Percentiles rank a stretch among this genome's conserved stretches.
These are phyloP conservation scores for Backusella tarrabulga DNA, from an alignment of 192 early-diverging fungal genomes.

Conservation along the genomic window DNA sequence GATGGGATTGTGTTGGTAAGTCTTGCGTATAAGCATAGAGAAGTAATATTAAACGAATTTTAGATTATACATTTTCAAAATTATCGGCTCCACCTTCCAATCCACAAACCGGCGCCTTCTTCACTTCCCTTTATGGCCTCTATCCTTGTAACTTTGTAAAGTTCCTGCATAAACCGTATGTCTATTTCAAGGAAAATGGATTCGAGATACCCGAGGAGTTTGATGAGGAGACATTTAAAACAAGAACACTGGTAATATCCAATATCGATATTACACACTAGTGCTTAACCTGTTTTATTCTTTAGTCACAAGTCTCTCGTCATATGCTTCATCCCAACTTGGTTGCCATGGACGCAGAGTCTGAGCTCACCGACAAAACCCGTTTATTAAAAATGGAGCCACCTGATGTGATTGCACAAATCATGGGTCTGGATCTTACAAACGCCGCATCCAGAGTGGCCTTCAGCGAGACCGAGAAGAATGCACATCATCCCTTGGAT, in stretches of 20 bases:
- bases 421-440: slow-evolving; percentile 54
- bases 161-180: slow-evolving; percentile 45
- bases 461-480: slow-evolving; percentile 2
- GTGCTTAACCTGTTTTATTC: no score
- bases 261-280: no score
- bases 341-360: slow-evolving; percentile 36
- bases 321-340: slow-evolving; percentile 58
- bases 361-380: slow-evolving; percentile 44
- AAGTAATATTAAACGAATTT: background rate
- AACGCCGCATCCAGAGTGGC: slow-evolving; percentile 45
- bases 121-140: slow-evolving; percentile 56
- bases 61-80: slow-evolving; percentile 42
- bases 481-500: slow-evolving; percentile 15
- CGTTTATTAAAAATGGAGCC: slow-evolving; percentile 60
- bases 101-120: slow-evolving; percentile 48
- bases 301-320: slow-evolving; percentile 40
- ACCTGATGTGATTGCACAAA: slow-evolving; percentile 57
- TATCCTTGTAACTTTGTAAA: slow-evolving; percentile 54
- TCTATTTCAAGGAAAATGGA: slow-evolving; percentile 30
- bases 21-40: background rate
- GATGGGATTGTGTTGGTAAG: slow-evolving; percentile 47
- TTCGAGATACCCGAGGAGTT: slow-evolving; percentile 38
- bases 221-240: slow-evolving; percentile 40
- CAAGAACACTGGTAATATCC: slow-evolving; percentile 22
- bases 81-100: slow-evolving; percentile 46